Evolutionary conservation across 2,329 filamentous ascomycete species (phyloP).

Genomic region (Scytalidium lignicola): DNA sequence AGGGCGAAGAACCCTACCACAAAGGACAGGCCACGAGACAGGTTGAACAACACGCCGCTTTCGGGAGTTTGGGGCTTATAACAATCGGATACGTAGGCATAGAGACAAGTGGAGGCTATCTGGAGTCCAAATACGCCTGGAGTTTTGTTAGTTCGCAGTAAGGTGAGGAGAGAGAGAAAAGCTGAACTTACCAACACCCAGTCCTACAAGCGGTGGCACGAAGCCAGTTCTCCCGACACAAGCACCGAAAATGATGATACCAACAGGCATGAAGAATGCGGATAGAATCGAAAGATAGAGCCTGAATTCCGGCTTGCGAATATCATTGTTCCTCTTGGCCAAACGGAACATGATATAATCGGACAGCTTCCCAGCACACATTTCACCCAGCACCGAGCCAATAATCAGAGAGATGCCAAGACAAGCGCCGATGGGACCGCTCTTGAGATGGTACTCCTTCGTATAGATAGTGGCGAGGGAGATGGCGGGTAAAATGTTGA

Average conservation of each 20-base stretch:
- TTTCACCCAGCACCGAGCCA: slow-evolving; percentile 21
- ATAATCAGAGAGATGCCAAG: slow-evolving; percentile 20
- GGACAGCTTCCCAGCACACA: slow-evolving; percentile 19
- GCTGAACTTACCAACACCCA: slow-evolving; percentile 10
- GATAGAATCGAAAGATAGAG: slow-evolving; percentile 21
- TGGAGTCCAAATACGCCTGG: slow-evolving; percentile 20
- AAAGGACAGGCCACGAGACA: slow-evolving; percentile 19
- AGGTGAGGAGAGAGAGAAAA: not conserved
- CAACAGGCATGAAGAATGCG: slow-evolving; percentile 22
- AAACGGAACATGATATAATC: slow-evolving; percentile 19
- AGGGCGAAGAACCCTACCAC: slow-evolving; percentile 22
- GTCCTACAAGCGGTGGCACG: slow-evolving; percentile 19
- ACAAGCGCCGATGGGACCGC: slow-evolving; percentile 23
- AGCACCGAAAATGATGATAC: slow-evolving; percentile 24
- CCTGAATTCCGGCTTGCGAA: slow-evolving; percentile 24
- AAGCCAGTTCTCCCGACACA: slow-evolving; percentile 16
- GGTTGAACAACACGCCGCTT: slow-evolving; percentile 22
- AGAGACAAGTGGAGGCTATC: slow-evolving; percentile 21
- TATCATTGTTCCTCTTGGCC: slow-evolving; percentile 11
- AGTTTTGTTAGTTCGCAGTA: not conserved
- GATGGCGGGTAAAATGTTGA: slow-evolving; percentile 24
- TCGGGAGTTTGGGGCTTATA: slow-evolving; percentile 24
- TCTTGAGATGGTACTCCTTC: slow-evolving; percentile 15
- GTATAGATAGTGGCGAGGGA: slow-evolving; percentile 22
- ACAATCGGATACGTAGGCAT: slow-evolving; percentile 23